Percentiles rank a stretch among this genome's conserved stretches.
These are phyloP conservation scores for Colletotrichum gigasporum DNA, from an alignment of 2,329 filamentous ascomycete genomes.

Conservation along the genomic window DNA sequence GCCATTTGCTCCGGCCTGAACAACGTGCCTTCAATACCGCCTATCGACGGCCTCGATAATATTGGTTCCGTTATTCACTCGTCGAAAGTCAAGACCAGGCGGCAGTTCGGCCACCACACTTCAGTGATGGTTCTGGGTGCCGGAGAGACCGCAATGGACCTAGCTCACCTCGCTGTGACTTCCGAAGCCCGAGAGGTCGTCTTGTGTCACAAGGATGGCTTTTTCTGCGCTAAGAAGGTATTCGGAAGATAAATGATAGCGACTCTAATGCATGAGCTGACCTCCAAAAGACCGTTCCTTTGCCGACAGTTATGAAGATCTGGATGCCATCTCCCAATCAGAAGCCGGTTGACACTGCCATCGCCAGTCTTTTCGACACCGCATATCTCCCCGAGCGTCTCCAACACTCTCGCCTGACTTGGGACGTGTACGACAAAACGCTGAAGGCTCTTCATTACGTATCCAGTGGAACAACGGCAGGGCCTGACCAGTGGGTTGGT, in stretches of 20 bases:
- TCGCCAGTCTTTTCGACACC: conserved; percentile 60
- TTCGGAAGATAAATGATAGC: not conserved
- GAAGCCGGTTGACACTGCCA: conserved; percentile 56
- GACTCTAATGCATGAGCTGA: not conserved
- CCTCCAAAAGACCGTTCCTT: not conserved
- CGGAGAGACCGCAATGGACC: conserved; percentile 57
- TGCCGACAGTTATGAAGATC: conserved; percentile 9
- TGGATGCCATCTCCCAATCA: conserved; percentile 34
- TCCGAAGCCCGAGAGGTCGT: conserved; percentile 51
- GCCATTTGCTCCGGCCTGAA: conserved; percentile 57
- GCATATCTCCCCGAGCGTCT: conserved; percentile 59
- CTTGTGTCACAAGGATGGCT: conserved; percentile 55
- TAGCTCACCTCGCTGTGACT: conserved; percentile 55
- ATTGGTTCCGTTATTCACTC: conserved; percentile 52
- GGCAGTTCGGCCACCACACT: conserved; percentile 49
- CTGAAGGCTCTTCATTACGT: conserved; percentile 52
- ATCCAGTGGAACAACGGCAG: conserved; percentile 54
- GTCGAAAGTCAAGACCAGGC: conserved; percentile 50
- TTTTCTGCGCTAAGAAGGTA: conserved; percentile 56
- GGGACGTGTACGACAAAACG: conserved; percentile 57
- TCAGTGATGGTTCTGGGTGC: conserved; percentile 54
- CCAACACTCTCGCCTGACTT: conserved; percentile 51
- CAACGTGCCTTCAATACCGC: conserved; percentile 49
- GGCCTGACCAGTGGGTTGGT: conserved; percentile 60
- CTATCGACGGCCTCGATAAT: conserved; percentile 48